A percentile compares a stretch with the other conserved stretches of the same genome.
These are phyloP conservation scores for Eimeria acervulina DNA, from an alignment of 169 alveolate species.

Conservation along the genomic window DNA sequence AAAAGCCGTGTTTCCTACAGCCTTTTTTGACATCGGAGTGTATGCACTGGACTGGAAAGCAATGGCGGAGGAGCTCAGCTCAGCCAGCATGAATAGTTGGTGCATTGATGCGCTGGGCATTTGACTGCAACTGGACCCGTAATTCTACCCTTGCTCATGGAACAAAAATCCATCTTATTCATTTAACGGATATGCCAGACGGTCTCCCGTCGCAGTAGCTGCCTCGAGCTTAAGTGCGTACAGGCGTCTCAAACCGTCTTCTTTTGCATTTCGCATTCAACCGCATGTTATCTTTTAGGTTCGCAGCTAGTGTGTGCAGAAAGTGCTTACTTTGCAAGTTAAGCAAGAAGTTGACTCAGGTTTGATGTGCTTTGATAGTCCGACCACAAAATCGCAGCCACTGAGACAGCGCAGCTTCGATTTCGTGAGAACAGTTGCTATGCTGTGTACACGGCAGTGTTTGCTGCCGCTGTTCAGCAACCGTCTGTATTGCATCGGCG, in stretches of 20 bases:
- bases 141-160: neutral
- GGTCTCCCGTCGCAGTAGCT: neutral
- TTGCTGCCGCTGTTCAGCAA: constrained; percentile 22
- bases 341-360: neutral
- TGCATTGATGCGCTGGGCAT: neutral
- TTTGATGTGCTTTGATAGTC: neutral
- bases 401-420: constrained; percentile 9
- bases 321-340: neutral
- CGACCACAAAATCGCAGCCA: constrained; percentile 76
- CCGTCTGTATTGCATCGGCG: constrained; percentile 52
- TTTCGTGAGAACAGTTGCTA: neutral
- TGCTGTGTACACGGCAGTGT: neutral
- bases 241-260: neutral
- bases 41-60: neutral
- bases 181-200: neutral
- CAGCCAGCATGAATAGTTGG: neutral
- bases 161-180: neutral
- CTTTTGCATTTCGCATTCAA: neutral
- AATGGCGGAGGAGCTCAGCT: neutral
- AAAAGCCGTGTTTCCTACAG: neutral
- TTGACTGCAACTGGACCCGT: neutral
- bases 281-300: neutral
- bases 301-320: neutral
- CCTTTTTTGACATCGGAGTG: neutral
- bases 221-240: neutral